Base-by-base conservation (phyloP, 2,329 filamentous ascomycete genomes). In the Microsporum canis region DNA sequence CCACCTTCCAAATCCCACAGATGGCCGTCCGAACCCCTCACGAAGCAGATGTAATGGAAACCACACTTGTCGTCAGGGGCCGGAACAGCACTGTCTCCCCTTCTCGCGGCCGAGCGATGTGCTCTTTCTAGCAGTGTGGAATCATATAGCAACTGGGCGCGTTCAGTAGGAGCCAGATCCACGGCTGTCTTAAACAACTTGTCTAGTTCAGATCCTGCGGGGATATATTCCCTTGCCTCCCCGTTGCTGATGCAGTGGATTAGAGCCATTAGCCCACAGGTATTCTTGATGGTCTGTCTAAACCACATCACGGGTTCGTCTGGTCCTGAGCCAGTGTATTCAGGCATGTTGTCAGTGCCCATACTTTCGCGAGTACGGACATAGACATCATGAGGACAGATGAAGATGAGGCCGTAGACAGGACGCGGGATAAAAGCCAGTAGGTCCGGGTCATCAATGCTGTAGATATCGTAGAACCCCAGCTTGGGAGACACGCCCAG, bases 261-360 rank as follows among this genome's bases (percentile, higher is more conserved):
- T 1, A 84, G 69, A 1, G 78, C 81, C 63, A 84, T 83, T n/a
- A 80, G 72, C 0, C 82, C 83, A 65, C 83, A 85, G 0, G 81
- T 80, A 66, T 84, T 74, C 14, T 78, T 76, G 61, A 84, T 83
- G 1, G 79, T 84, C 65, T 85, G 82, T 63, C 76, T 78, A 69
- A 82, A 83, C 81, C 82, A 85, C 27, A 84, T 71, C 3, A 83
- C 76, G 0, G 81, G 80, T 62, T 84, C 81, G 1, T 72, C 65
- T 0, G 73, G 68, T 27, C 81, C 81, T 23, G 67, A 75, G 7
- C 76, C 76, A 3, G 73, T 65, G 65, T 84, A 84, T 6, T 73
- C 68, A 2, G 66, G 61, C 53, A 73, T 75, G 33, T 71, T 68
- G 39, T 57, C 39, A 3, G 70, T 71, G 63, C 77, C 73, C 65